phyloP scores from a whole-genome alignment of 192 early-diverging fungal genomes.

The Funneliformis mosseae region DNA sequence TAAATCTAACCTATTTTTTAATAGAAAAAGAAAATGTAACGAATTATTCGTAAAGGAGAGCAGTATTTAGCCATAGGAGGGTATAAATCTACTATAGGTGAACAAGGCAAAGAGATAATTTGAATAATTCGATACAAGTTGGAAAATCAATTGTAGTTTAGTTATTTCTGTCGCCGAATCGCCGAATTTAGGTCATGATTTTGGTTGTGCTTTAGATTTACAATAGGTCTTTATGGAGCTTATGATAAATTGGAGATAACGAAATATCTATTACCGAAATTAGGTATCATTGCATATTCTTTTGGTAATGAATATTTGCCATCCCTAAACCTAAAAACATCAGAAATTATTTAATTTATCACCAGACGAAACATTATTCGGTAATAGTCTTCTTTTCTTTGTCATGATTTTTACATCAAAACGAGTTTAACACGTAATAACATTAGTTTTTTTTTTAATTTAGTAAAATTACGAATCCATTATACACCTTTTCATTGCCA shows the following conservation, averaged over 20 bases:
- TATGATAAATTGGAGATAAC: slow-evolving; percentile 34
- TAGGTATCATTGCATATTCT: slow-evolving; percentile 42
- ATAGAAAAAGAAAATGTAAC: too few species aligned
- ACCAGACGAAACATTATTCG: neutral
- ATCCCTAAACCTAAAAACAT: slow-evolving; percentile 43
- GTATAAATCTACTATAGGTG: slow-evolving; percentile 33
- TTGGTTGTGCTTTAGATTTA: slow-evolving; percentile 38
- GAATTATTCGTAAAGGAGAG: neutral
- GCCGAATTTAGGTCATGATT: slow-evolving; percentile 44
- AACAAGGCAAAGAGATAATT: slow-evolving; percentile 24
- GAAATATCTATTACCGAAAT: slow-evolving; percentile 14
- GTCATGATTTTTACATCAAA: neutral
- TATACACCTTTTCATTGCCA: slow-evolving; percentile 17
- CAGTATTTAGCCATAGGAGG: slow-evolving; percentile 48
- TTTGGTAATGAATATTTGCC: slow-evolving; percentile 42
- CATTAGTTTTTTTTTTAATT: neutral
- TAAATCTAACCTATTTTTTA: neutral
- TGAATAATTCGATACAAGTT: slow-evolving; percentile 46
- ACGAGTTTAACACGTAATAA: neutral
- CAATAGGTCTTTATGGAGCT: slow-evolving; percentile 49
- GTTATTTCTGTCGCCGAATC: neutral
- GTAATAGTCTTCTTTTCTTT: neutral
- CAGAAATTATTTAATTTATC: neutral
- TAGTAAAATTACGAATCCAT: slow-evolving; percentile 23
- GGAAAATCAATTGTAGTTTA: slow-evolving; percentile 36